A percentile compares a stretch with the other conserved stretches of the same genome.
Evolutionary conservation across 805 yeast species (phyloP).

Genomic region (Wickerhamiella shivajii): DNA sequence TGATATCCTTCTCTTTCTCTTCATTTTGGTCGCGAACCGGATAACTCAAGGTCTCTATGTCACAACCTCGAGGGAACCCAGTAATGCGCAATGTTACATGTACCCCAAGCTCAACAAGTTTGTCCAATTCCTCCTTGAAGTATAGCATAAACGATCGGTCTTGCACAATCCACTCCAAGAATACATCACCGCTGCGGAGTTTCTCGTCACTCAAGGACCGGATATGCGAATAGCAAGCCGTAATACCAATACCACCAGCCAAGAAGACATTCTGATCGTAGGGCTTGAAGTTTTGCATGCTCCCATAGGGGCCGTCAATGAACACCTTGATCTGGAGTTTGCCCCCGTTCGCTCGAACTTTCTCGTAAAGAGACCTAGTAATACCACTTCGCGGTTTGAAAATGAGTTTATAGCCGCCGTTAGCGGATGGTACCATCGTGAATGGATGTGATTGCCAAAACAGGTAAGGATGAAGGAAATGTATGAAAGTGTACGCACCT

Average conservation of each 20-base stretch:
- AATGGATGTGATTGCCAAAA: conserved; percentile 71
- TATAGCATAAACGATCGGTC: background rate
- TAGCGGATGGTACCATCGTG: conserved; percentile 26
- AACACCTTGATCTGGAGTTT: conserved; percentile 10
- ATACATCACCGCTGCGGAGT: background rate
- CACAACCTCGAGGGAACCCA: background rate
- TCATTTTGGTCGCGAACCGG: background rate
- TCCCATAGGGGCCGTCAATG: conserved; percentile 63
- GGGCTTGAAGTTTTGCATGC: conserved; percentile 31
- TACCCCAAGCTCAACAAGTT: background rate
- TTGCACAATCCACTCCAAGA: conserved; percentile 7
- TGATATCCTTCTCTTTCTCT: background rate
- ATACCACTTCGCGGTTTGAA: conserved; percentile 6
- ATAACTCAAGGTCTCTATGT: background rate
- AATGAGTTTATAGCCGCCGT: background rate
- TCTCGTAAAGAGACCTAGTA: background rate
- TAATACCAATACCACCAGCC: conserved; percentile 67
- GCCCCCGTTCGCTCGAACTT: background rate
- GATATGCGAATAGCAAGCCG: conserved; percentile 38
- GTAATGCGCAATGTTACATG: conserved; percentile 4
- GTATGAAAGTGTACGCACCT: conserved; percentile 12
- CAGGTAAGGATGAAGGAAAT: conserved; percentile 29
- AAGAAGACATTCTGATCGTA: conserved; percentile 43
- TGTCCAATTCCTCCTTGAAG: conserved; percentile 3
- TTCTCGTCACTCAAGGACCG: background rate